Base-by-base conservation (phyloP, 2,329 filamentous ascomycete genomes). In the Hymenoscyphus linearis region DNA sequence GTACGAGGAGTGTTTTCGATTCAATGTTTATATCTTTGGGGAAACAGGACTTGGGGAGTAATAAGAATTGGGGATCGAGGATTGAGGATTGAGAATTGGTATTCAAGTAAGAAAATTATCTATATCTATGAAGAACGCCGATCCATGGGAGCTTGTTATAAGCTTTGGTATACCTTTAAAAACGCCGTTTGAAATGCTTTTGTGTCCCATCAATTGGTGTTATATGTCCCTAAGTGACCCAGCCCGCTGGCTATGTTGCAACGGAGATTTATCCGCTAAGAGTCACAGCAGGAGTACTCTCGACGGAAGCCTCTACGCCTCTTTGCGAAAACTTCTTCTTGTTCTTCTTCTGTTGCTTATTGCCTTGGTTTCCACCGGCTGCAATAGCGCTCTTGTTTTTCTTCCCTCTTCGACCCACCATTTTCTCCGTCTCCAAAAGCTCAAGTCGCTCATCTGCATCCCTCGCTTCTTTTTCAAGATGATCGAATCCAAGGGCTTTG, bases 401-500 rank as follows among this genome's bases (percentile, higher is more conserved):
- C 58, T 65, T 67, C 10, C 60, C 63, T 55, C 62, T 62, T 63
- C 66, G 62, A 3, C 65, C 62, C 59, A 67, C 50, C 27, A 52
- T 58, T 36, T 62, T 52, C 18, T 59, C 62, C 26, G 68, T 66
- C 31, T 66, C 55, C n/a, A 59, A 65, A 1, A 73, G 67, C 3
- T 68, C 68, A 52, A 73, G 55, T 18, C 54, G 67, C 27, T 68
- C 63, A 60, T 97, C 93, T 3, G 87, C 79, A 6, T 84, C 82
- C 52, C 78, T 79, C 0, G 93, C 93, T 62, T 79, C 75, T 35
- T 85, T 82, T 22, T 85, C 69, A 52, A 96, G 74, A 61, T 87
- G 80, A 1, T 85, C 80, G 37, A 90, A 80, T 0, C 81, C 84
- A 34, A 98, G 75, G 1, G 81, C 76, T 60, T 85, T 79, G 70